Base-by-base conservation (phyloP, 1,284 basidiomycete species). In the Porphyrellus sp. region DNA sequence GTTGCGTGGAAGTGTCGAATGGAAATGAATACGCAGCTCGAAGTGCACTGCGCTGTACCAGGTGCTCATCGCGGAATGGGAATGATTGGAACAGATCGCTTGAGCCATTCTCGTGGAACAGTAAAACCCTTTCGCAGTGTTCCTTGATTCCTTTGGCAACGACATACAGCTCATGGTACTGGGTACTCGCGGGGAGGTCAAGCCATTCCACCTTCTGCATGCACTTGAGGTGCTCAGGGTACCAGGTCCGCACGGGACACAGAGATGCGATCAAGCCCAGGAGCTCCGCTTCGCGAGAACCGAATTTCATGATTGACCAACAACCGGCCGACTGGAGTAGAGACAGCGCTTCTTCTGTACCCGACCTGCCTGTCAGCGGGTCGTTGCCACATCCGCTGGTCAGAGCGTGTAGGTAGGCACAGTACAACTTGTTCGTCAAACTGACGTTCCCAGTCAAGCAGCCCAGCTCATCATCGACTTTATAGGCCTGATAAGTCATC, bases 311-410 rank as follows among this genome's bases (percentile, higher is more conserved):
- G 52, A 77, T 76, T 0, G 79, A 75, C 16, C 58, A 62, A 25
- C 66, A 75, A 7, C 62, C 52, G 3, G 75, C 69, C 3, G 74
- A 75, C 2, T 52, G 55, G 5, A 80, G 59, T 18, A 72, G 60
- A 30, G 63, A 57, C 13, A 80, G 54, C 1, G 77, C 79, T 46
- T 79, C 72, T 46, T 78, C 73, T 2, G 71, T 74, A 5, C 80
- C 79, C 0, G 73, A 74, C 30, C 65, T 71, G 11, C 70, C 60
- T 0, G 74, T 77, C 8, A 82, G 63, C 0, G 74, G 75, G 59
- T 82, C 80, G 5, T 70, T 65, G 6, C 76, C 65, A 27, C 68
- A 70, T 5, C 56, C 59, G 31, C 72, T 72, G 0, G 75, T 79
- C 5, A 76, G 44, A 3, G 76, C 75, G 42, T 81, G 80, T 13